These are phyloP conservation scores for Mucor velutinosus DNA, from an alignment of 371 early-diverging fungal genomes.

Conservation along the genomic window DNA sequence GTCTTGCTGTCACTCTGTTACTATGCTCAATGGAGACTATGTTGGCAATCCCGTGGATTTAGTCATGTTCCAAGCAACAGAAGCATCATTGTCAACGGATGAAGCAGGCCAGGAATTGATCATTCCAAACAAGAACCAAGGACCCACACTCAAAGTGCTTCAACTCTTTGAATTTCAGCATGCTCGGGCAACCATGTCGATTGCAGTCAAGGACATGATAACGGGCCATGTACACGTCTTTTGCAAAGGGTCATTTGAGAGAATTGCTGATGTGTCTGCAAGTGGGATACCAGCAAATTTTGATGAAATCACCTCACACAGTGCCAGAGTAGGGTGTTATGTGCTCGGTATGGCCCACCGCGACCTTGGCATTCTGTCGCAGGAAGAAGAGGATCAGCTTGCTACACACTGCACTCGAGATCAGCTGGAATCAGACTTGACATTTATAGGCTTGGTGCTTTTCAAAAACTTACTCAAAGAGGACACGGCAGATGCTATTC, in stretches of 20 bases:
- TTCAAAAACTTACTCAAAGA: slow-evolving; percentile 84
- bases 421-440: slow-evolving; percentile 62
- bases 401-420: slow-evolving; percentile 46
- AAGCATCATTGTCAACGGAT: neutral
- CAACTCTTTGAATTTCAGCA: slow-evolving; percentile 85
- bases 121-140: neutral
- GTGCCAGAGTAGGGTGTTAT: slow-evolving; percentile 75
- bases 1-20: slow-evolving; percentile 76
- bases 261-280: slow-evolving; percentile 47
- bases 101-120: neutral
- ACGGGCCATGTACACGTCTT: slow-evolving; percentile 58
- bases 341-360: slow-evolving; percentile 73
- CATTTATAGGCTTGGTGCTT: slow-evolving; percentile 70
- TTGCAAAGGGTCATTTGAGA: slow-evolving; percentile 83
- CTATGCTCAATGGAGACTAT: slow-evolving; percentile 54
- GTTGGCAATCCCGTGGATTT: slow-evolving; percentile 91
- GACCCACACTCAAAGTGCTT: slow-evolving; percentile 37
- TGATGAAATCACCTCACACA: slow-evolving; percentile 44
- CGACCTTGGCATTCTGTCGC: slow-evolving; percentile 46
- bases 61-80: slow-evolving; percentile 77
- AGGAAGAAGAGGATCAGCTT: slow-evolving; percentile 28
- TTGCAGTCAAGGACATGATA: slow-evolving; percentile 56
- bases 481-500: slow-evolving; percentile 70
- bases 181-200: slow-evolving; percentile 78
- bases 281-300: slow-evolving; percentile 58